A percentile compares a stretch with the other conserved stretches of the same genome.
Conservation (phyloP, 306 rosid genomes). For the Nissolia schottii region DNA sequence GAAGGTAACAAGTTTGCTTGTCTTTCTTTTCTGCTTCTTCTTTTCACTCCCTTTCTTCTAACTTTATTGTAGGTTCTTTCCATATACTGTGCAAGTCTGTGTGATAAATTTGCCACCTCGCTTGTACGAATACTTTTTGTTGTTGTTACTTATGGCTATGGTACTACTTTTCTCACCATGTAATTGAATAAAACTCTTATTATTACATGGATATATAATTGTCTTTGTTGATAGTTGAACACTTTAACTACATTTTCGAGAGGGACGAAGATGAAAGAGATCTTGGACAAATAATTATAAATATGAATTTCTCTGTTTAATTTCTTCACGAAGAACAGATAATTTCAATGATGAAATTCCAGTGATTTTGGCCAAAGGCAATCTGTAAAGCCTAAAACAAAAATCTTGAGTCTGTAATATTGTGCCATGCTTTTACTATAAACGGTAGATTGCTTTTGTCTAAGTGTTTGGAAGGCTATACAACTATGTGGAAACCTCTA, state of each 20-base stretch:
- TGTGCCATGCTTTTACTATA: not conserved
- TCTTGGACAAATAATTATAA: not conserved
- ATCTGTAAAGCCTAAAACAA: conserved; percentile 13
- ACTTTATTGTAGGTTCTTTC: not conserved
- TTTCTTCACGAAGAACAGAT: not conserved
- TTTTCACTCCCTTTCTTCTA: not conserved
- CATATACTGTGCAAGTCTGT: not conserved
- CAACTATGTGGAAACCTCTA: not conserved
- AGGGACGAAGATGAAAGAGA: not conserved
- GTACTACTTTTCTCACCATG: not conserved
- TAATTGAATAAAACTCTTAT: not conserved
- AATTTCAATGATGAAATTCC: not conserved
- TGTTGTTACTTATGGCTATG: not conserved
- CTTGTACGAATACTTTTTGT: not conserved
- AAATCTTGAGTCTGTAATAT: not conserved
- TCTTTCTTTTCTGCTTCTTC: not conserved
- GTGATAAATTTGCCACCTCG: not conserved
- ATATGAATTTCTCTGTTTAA: not conserved
- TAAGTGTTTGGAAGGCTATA: not conserved
- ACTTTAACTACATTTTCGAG: not conserved
- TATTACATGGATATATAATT: not conserved
- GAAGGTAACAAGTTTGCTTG: conserved; percentile 63
- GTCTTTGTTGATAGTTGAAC: not conserved
- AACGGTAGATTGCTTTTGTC: not conserved
- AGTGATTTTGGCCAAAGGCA: not conserved